Evolutionary conservation across 371 early-diverging fungal species (phyloP), one percentile per base, ranked within the genome.

Genomic region (Mortierella sp.): DNA sequence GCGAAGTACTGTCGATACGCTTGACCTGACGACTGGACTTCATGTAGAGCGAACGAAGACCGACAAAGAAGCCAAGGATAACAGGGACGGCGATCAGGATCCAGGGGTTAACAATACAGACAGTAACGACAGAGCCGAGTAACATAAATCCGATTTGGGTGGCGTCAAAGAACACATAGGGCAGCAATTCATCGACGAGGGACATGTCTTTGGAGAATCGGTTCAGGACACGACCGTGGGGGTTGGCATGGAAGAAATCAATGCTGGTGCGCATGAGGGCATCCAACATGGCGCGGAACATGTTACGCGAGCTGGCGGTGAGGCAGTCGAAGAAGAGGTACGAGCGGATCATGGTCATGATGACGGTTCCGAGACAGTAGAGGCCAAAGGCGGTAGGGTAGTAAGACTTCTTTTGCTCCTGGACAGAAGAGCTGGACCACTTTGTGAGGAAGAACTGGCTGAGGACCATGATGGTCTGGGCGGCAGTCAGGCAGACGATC

Each of bases 171-270:
- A 91, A 42, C 60, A 88, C 90, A 50, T 80, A 31, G 0, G 91
- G 82, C 47, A 94, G 77, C 47, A 88, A 75, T 76, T 88, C 92
- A 74, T 94, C 94, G 11, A 91, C 76, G 52, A 80, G 73, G 54
- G 89, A 89, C 70, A 90, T 84, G 78, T 94, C 95, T 80, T 92
- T 92, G 44, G 89, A 87, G 76, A 94, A 92, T 31, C 94, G 80
- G 76, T 92, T 92, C 70, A 94, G 70, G 54, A 94, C 89, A 26
- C 94, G 88, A 1, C 94, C 94, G 55, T 91, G 74, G n/a, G 93
- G 93, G 72, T 91, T 92, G 72, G 78, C 86, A 48, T 93, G 91
- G 82, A 92, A 93, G 81, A 94, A 92, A 21, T 75, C 50, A 63
- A 79, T 65, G 38, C 60, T 54, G 34, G 76, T 78, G 9, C 48